Evolutionary conservation across 139 green algal genomes (phyloP), one percentile per base, ranked within the genome.

Genomic region (Tetraselmis striata): DNA sequence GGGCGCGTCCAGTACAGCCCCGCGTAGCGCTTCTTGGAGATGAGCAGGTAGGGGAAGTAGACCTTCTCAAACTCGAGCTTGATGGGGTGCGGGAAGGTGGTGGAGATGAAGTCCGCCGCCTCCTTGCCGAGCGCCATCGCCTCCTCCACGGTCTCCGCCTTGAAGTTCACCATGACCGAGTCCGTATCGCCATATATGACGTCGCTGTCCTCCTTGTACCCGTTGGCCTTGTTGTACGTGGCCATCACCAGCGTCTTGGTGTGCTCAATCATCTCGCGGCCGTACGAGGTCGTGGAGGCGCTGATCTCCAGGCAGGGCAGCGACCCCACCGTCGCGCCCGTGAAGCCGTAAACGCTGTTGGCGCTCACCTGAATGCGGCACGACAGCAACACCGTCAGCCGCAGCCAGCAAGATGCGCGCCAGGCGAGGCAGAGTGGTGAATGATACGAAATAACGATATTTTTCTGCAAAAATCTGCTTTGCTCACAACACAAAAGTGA

Each of bases 61-160:
- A 98, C 93, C 92, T 99, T 99, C 82, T 99, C 97, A 86, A 99
- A 99, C 92, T 99, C 97, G 30, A 99, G 94, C 92, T 97, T 98
- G 82, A 98, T 95, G 45, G 95, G 95, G 59, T 92, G 90, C 32
- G 93, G 87, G 86, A 99, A 99, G 28, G 94, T 96, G 31, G 85
- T 84, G 74, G 89, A 94, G 75, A 99, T 94, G n/a, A 88, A 86
- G 0, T 90, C 89, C 22, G 96, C 95, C 22, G 96, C 96, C 83
- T 99, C 90, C 78, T 89, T 82, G 0, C 96, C 96, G 31, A 99
- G 89, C 82, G 94, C 87, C 96, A 99, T 99, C 24, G 94, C 93
- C 30, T 94, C 90, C 1, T 88, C 58, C 27, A 94, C 91, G 89
- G 92, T 86, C 29, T 67, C 45, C 45, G 45, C 91, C 84, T 92